phyloP scores from a whole-genome alignment of 805 yeast species.

The Lachancea cidri region DNA sequence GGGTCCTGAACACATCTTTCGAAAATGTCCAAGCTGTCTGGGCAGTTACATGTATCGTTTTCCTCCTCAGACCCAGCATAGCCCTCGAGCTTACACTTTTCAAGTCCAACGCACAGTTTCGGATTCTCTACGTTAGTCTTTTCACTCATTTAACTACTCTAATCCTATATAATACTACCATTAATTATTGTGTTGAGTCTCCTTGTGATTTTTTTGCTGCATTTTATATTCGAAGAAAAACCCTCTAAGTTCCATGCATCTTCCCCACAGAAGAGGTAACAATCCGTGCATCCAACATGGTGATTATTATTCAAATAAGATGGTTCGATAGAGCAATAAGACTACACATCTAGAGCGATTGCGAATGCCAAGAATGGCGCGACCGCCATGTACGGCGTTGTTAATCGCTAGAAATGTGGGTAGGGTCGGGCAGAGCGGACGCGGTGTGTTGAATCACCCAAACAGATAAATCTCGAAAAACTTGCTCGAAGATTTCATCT shows the following conservation, averaged over 20 bases:
- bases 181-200: background rate
- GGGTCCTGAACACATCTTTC: conserved; percentile 28
- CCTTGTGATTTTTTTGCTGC: conserved; percentile 1
- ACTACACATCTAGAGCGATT: no score
- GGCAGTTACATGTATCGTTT: conserved; percentile 3
- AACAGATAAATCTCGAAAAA: conserved; percentile 35
- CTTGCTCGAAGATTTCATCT: conserved; percentile 36
- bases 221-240: background rate
- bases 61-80: background rate
- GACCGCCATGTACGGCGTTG: no score
- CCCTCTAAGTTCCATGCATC: background rate
- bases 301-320: background rate
- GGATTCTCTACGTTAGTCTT: background rate
- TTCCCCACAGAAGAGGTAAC: background rate
- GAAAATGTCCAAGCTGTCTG: conserved; percentile 17
- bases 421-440: background rate
- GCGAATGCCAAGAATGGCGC: no score
- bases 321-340: no score
- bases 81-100: background rate
- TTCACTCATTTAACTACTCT: background rate
- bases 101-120: background rate
- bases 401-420: background rate
- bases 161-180: background rate
- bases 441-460: conserved; percentile 33
- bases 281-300: background rate